Percentiles rank a stretch among this genome's conserved stretches.
These are phyloP conservation scores for Guadua angustifolia DNA, from an alignment of 176 grass and related monocot genomes.

Conservation along the genomic window DNA sequence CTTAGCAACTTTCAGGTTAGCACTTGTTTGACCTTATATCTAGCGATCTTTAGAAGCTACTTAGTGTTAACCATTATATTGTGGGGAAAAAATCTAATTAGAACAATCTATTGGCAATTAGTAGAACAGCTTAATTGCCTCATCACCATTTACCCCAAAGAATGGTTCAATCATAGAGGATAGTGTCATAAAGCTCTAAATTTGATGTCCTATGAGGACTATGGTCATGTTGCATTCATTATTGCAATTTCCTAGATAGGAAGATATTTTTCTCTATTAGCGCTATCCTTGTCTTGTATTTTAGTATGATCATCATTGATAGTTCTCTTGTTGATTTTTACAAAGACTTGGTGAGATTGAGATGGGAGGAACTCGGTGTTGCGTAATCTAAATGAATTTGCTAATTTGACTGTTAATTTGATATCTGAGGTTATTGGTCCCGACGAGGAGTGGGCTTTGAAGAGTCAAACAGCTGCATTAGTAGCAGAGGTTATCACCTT, in stretches of 20 bases:
- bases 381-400: conserved; percentile 85
- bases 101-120: too few species aligned
- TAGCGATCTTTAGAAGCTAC: too few species aligned
- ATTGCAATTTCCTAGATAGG: not conserved
- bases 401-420: conserved; percentile 84
- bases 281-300: conserved; percentile 16
- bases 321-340: conserved; percentile 47
- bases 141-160: conserved; percentile 6
- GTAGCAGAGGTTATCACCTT: conserved; percentile 74
- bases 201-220: conserved; percentile 5
- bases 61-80: too few species aligned
- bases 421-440: conserved; percentile 75
- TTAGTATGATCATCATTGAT: conserved; percentile 36
- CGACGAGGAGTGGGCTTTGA: conserved; percentile 91
- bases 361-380: conserved; percentile 87
- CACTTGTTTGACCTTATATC: too few species aligned
- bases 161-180: not conserved
- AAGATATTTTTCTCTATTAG: conserved; percentile 15
- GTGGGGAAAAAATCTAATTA: too few species aligned
- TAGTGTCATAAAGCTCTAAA: not conserved
- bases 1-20: too few species aligned
- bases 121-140: too few species aligned
- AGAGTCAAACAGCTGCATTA: conserved; percentile 98
- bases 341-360: conserved; percentile 95
- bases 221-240: not conserved